Base-by-base conservation (phyloP, 2,329 filamentous ascomycete genomes). In the Hortaea werneckii region DNA sequence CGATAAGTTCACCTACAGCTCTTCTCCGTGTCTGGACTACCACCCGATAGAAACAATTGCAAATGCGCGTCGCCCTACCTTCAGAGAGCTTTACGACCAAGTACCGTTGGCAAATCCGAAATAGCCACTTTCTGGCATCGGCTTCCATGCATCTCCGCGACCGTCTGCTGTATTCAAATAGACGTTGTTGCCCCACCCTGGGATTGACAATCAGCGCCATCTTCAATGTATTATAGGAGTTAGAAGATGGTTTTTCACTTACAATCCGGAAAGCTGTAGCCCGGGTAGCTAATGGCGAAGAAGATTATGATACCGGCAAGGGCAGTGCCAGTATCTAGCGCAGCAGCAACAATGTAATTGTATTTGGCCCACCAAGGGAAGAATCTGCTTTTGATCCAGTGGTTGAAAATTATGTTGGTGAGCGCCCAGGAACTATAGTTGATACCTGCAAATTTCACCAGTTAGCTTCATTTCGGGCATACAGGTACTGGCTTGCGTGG, bases 341-440 rank as follows among this genome's bases (percentile, higher is more conserved):
- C 64, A 5, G 64, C 63, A 0, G 58, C 60, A 1, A 65, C 47
- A 10, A 66, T 56, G 46, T 64, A 66, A 50, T 65, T 67, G 45
- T 65, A 67, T 30, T 41, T 41, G 10, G 20, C 40, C 37, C 37
- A 39, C 37, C 37, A 37, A 5, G 32, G 85, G 92, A 11, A 92
- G 5, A 44, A 85, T 27, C 53, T 55, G 5, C 59, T 57, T 38
- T 59, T 65, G 46, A 59, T 53, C 37, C n/a, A 94, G 67, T 50
- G 46, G 26, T 58, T 57, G 45, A 59, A 58, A 12, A 57, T 46
- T 13, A 57, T 20, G 29, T 58, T 55, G 20, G 58, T 53, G 9
- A 55, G 30, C 0, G 83, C 85, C 87, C 87, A 94, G 34, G 89
- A 83, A 1, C 81, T 86, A 61, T 92, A 94, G 64, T 94, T 94